phyloP scores from a whole-genome alignment of 768 basidiomycete genomes.

The Imleria badia region DNA sequence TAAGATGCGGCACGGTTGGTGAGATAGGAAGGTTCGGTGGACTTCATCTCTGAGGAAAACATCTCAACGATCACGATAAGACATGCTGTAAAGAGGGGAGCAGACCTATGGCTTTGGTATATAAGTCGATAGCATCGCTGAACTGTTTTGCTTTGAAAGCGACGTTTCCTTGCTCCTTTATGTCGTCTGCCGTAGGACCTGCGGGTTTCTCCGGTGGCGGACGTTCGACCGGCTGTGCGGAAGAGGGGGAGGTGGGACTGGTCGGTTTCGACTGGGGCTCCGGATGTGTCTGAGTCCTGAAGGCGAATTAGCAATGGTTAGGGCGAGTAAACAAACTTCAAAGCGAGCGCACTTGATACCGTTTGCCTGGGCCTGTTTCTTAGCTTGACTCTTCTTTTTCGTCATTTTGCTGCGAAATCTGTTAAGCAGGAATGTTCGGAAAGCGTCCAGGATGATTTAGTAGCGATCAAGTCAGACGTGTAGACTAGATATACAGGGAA shows the following conservation, averaged over 20 bases:
- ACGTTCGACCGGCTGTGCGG: slow-evolving; percentile 7
- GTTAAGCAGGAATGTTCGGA: slow-evolving; percentile 1
- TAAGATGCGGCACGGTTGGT: slow-evolving; percentile 87
- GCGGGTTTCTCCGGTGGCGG: slow-evolving; percentile 16
- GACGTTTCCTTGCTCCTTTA: slow-evolving; percentile 74
- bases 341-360: slow-evolving; percentile 21
- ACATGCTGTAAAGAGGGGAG: slow-evolving; percentile 21
- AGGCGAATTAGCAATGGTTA: slow-evolving; percentile 5
- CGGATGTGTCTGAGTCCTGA: slow-evolving; percentile 18
- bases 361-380: slow-evolving; percentile 30
- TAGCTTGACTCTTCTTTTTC: slow-evolving; percentile 31
- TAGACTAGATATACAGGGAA: not conserved
- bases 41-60: slow-evolving; percentile 48
- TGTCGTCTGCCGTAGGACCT: slow-evolving; percentile 49
- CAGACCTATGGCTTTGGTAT: slow-evolving; percentile 73
- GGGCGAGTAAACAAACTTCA: not conserved
- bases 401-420: slow-evolving; percentile 22
- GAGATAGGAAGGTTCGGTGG: slow-evolving; percentile 70
- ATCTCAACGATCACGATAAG: slow-evolving; percentile 6
- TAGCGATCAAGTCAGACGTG: not conserved
- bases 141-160: slow-evolving; percentile 70
- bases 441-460: slow-evolving; percentile 7
- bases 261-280: slow-evolving; percentile 9
- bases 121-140: slow-evolving; percentile 67
- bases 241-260: slow-evolving; percentile 18